phyloP scores from a whole-genome alignment of 176 grass and related monocot species.

The Carex cristatella region DNA sequence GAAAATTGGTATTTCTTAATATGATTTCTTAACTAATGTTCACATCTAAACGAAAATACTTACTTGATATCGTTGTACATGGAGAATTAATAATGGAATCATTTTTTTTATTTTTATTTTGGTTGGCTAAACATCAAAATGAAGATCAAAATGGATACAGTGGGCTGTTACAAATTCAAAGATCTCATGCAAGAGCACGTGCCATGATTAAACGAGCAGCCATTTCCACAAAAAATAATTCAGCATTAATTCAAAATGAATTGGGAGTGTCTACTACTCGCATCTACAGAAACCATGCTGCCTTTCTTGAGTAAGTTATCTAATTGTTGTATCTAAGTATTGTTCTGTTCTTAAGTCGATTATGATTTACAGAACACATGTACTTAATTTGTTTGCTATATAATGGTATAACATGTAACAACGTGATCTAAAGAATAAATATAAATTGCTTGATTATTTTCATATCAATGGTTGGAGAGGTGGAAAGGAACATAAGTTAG shows the following conservation, averaged over 20 bases:
- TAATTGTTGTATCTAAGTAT: neutral
- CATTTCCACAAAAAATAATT: neutral
- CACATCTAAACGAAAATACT: neutral
- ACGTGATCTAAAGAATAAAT: neutral
- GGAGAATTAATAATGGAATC: neutral
- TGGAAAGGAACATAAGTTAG: no score
- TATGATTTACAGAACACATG: neutral
- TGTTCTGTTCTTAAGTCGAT: neutral
- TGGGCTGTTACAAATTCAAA: neutral
- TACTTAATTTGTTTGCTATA: neutral
- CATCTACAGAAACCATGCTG: slow-evolving; percentile 2
- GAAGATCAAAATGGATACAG: neutral
- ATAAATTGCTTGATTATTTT: no score
- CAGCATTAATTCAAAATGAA: neutral
- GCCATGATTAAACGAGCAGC: neutral
- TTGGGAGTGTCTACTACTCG: neutral
- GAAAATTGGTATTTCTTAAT: neutral
- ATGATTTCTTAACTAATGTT: neutral
- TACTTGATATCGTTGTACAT: neutral
- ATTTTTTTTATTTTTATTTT: neutral
- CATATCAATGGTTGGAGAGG: no score
- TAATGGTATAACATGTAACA: neutral
- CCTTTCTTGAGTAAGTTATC: neutral
- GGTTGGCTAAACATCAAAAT: neutral
- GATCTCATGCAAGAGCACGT: neutral